Percentiles rank a stretch among this genome's conserved stretches.
phyloP scores from a whole-genome alignment of 148 eudicot species.

The Fagopyrum tataricum region DNA sequence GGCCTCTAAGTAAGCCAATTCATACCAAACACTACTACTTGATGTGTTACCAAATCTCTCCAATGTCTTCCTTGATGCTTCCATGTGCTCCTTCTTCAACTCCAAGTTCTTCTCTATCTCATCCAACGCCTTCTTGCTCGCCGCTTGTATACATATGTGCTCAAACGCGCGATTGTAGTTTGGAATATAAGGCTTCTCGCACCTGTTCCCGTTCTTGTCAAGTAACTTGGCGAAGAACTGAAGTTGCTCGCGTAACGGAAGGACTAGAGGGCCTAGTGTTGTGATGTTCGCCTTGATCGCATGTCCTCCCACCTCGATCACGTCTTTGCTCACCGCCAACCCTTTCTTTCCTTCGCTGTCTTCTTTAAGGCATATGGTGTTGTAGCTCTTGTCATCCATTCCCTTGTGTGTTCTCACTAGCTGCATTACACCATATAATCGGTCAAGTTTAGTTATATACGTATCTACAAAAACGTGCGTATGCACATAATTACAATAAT shows the following conservation, averaged over 20 bases:
- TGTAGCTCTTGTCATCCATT: slow-evolving; percentile 50
- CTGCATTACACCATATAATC: slow-evolving; percentile 23
- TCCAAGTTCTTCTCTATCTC: slow-evolving; percentile 59
- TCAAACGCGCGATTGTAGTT: slow-evolving; percentile 66
- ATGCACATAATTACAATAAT: too few species aligned
- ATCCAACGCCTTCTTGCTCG: slow-evolving; percentile 56
- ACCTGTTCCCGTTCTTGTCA: slow-evolving; percentile 16
- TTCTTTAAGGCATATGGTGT: slow-evolving; percentile 45
- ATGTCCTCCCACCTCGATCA: slow-evolving; percentile 49
- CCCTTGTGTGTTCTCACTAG: slow-evolving; percentile 61
- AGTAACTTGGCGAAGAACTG: slow-evolving; percentile 44
- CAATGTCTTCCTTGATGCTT: slow-evolving; percentile 62
- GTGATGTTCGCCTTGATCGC: slow-evolving; percentile 66
- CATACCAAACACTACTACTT: slow-evolving; percentile 87
- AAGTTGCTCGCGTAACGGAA: slow-evolving; percentile 49
- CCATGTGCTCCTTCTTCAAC: slow-evolving; percentile 61
- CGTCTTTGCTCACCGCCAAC: slow-evolving; percentile 45
- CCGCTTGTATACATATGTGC: slow-evolving; percentile 63
- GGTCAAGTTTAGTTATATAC: neutral
- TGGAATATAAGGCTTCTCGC: slow-evolving; percentile 46
- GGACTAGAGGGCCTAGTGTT: slow-evolving; percentile 48
- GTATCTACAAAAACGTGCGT: too few species aligned
- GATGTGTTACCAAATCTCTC: slow-evolving; percentile 82
- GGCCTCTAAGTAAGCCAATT: slow-evolving; percentile 62
- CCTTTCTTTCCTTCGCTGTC: slow-evolving; percentile 44